phyloP scores from a whole-genome alignment of 2,329 filamentous ascomycete genomes.

The Mycosphaerelloides madeirae region DNA sequence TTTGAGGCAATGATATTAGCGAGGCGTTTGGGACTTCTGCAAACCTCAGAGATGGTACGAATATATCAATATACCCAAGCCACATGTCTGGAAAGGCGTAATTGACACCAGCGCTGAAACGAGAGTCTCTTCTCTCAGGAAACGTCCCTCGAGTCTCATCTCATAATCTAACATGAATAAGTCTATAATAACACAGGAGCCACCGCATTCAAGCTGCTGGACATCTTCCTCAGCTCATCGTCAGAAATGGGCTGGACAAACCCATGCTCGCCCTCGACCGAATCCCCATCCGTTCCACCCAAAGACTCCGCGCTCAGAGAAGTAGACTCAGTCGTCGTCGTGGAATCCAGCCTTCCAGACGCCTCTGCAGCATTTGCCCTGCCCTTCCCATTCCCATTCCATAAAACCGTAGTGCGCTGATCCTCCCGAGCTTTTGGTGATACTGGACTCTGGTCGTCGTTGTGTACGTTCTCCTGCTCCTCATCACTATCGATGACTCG shows the following conservation, averaged over 20 bases:
- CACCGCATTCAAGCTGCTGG: too few relatives aligned
- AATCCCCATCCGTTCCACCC: slow-evolving; percentile 2
- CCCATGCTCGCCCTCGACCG: slow-evolving; percentile 15
- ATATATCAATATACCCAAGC: too few relatives aligned
- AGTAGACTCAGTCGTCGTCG: neutral
- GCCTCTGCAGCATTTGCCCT: slow-evolving; percentile 6
- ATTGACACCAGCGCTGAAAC: too few relatives aligned
- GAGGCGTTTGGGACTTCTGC: neutral
- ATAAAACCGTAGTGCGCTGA: neutral
- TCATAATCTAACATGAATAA: too few relatives aligned
- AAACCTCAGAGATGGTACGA: too few relatives aligned
- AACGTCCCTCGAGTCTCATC: too few relatives aligned
- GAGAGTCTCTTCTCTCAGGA: too few relatives aligned
- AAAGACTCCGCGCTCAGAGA: neutral
- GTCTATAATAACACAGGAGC: too few relatives aligned
- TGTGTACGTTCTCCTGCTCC: slow-evolving; percentile 1
- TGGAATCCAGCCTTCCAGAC: slow-evolving; percentile 1
- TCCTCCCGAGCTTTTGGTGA: slow-evolving; percentile 7
- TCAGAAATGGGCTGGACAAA: slow-evolving; percentile 16
- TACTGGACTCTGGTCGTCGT: slow-evolving; percentile 3
- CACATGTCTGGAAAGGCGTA: too few relatives aligned
- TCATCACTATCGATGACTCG: slow-evolving; percentile 10
- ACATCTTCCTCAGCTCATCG: slow-evolving; percentile 16
- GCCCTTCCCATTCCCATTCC: slow-evolving; percentile 1
- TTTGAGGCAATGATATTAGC: neutral